These are phyloP conservation scores for Psilocybe sp. DNA, from an alignment of 768 basidiomycete genomes.

Conservation along the genomic window DNA sequence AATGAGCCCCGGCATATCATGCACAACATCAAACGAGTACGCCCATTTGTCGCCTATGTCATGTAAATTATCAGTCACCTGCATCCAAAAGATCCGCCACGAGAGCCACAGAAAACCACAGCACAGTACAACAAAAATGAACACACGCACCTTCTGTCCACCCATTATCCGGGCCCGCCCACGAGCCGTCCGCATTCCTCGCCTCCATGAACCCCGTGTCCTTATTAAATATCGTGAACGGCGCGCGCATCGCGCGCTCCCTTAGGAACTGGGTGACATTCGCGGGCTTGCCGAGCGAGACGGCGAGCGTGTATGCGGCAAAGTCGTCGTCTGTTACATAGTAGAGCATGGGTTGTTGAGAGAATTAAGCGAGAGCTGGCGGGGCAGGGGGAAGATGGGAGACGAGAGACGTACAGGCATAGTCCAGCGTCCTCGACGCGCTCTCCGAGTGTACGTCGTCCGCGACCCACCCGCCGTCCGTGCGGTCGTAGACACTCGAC, in stretches of 20 bases:
- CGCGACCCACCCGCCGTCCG: slow-evolving; percentile 81
- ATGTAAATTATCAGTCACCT: neutral
- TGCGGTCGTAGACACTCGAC: slow-evolving; percentile 55
- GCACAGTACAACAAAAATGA: no score
- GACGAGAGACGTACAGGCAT: slow-evolving; percentile 57
- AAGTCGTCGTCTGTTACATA: slow-evolving; percentile 79
- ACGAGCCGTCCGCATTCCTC: slow-evolving; percentile 60
- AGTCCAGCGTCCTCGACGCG: slow-evolving; percentile 75
- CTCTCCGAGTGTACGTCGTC: slow-evolving; percentile 78
- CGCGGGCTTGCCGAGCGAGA: slow-evolving; percentile 44
- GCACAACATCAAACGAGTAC: slow-evolving; percentile 77
- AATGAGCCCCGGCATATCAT: slow-evolving; percentile 64
- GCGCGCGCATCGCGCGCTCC: slow-evolving; percentile 51
- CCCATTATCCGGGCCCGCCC: slow-evolving; percentile 69
- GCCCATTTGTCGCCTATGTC: slow-evolving; percentile 50
- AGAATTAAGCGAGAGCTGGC: neutral
- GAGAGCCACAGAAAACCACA: no score
- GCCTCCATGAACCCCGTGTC: slow-evolving; percentile 83
- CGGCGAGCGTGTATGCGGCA: slow-evolving; percentile 63
- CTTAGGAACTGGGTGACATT: slow-evolving; percentile 48
- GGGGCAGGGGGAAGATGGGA: neutral
- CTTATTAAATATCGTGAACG: slow-evolving; percentile 67
- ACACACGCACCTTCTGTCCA: slow-evolving; percentile 81
- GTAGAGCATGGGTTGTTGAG: neutral
- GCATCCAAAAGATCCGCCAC: no score